These are phyloP conservation scores for Vitis rotundifolia DNA, from an alignment of 164 flowering plant genomes.

Conservation along the genomic window DNA sequence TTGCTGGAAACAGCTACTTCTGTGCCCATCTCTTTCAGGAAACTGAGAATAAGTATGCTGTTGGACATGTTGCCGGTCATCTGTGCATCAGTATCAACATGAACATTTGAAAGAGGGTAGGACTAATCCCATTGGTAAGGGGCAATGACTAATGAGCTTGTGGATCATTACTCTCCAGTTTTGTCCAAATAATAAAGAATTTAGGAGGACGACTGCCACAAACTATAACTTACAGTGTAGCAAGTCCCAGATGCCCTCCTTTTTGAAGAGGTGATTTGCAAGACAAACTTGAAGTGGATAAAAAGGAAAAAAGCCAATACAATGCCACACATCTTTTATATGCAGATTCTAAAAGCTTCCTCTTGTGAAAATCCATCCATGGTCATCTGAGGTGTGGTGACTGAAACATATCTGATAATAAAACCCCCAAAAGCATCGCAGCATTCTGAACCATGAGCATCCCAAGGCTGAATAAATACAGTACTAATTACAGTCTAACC, in stretches of 20 bases:
- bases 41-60: not conserved
- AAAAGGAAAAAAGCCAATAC: not conserved
- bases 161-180: not conserved
- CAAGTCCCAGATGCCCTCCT: not conserved
- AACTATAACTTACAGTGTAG: not conserved
- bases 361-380: not conserved
- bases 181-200: not conserved
- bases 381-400: not conserved
- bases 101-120: not conserved
- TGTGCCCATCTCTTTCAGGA: not conserved
- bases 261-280: not conserved
- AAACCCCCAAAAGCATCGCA: not conserved
- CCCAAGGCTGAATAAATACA: too few relatives aligned
- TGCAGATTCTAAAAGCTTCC: not conserved
- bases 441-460: too few relatives aligned
- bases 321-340: not conserved
- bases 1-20: not conserved
- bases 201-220: not conserved
- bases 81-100: not conserved
- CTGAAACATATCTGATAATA: not conserved
- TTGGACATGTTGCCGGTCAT: not conserved
- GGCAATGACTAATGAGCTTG: not conserved
- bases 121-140: not conserved
- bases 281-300: not conserved
- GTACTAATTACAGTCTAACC: slow-evolving; percentile 50